Percentiles rank a stretch among this genome's conserved stretches.
These are phyloP conservation scores for Paraconiothyrium brasiliense DNA, from an alignment of 2,329 filamentous ascomycete species.

Conservation along the genomic window DNA sequence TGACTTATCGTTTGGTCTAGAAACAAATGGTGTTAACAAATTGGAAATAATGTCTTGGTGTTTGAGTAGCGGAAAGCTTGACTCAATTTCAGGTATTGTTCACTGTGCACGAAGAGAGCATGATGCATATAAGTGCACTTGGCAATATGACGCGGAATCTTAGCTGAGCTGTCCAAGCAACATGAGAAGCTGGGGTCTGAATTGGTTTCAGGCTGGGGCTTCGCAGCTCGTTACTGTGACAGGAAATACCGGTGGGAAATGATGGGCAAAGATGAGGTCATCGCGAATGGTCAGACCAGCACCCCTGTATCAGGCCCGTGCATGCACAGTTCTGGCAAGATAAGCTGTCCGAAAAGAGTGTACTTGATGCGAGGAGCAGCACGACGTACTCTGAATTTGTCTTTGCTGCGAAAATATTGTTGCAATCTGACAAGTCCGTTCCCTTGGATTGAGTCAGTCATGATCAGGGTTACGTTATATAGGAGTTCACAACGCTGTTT, in stretches of 20 bases:
- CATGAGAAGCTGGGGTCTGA: not conserved
- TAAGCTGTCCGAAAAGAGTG: not conserved
- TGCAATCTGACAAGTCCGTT: too few relatives aligned
- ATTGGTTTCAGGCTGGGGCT: not conserved
- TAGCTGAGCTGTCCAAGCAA: too few relatives aligned
- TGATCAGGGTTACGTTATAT: too few relatives aligned
- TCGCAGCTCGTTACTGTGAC: slow-evolving; percentile 15
- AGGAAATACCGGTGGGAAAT: slow-evolving; percentile 1
- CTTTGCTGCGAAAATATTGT: too few relatives aligned
- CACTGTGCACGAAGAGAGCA: not conserved
- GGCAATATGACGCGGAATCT: not conserved
- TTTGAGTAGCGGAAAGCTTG: not conserved
- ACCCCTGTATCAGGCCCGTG: not conserved
- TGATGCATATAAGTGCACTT: not conserved
- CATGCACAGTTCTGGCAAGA: not conserved
- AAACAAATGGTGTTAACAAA: too few relatives aligned
- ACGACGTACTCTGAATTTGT: too few relatives aligned
- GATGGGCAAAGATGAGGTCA: not conserved
- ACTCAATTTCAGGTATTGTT: not conserved
- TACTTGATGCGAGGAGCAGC: not conserved
- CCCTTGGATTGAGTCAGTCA: too few relatives aligned
- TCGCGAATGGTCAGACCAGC: not conserved
- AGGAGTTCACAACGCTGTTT: too few relatives aligned
- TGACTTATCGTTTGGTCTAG: too few relatives aligned
- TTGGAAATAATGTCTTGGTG: not conserved